Percentiles rank a stretch among this genome's conserved stretches.
phyloP scores from a whole-genome alignment of 257 asterid genomes.

The Gardenia jasminoides region DNA sequence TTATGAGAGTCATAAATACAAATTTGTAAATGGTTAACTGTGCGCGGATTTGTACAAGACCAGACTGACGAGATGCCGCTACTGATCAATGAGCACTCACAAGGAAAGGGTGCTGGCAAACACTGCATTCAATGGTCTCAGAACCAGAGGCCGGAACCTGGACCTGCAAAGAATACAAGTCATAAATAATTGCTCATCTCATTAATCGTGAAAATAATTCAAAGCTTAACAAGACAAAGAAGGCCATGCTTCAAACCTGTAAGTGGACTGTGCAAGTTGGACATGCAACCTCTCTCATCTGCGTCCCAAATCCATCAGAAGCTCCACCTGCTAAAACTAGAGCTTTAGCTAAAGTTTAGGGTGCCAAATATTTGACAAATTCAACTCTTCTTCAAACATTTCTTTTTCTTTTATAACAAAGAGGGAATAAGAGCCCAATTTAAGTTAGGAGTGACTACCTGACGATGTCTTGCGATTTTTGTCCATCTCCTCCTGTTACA shows the following conservation, averaged over 20 bases:
- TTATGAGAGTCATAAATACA: background rate
- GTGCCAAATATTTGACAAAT: background rate
- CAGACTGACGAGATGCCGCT: background rate
- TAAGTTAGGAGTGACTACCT: conserved; percentile 23
- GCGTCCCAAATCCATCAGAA: conserved; percentile 37
- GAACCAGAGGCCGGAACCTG: conserved; percentile 64
- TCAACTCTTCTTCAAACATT: background rate
- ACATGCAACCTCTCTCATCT: conserved; percentile 82
- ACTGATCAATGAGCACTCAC: conserved; percentile 51
- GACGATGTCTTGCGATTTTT: conserved; percentile 65
- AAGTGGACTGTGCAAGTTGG: conserved; percentile 92
- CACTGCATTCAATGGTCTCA: conserved; percentile 86
- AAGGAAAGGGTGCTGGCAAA: conserved; percentile 87
- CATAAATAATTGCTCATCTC: background rate
- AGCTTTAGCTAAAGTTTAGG: background rate
- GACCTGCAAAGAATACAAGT: conserved; percentile 40
- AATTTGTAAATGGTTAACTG: background rate
- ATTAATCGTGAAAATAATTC: background rate
- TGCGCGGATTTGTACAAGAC: conserved; percentile 7
- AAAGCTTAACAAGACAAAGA: background rate
- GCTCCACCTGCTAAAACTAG: conserved; percentile 36
- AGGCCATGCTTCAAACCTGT: conserved; percentile 43
- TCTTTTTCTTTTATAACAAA: background rate
- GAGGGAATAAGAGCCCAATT: background rate
- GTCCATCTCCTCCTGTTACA: conserved; percentile 83